A percentile compares a stretch with the other conserved stretches of the same genome.
phyloP scores from a whole-genome alignment of 495 filamentous ascomycete genomes.

The Neurospora sublineolata region DNA sequence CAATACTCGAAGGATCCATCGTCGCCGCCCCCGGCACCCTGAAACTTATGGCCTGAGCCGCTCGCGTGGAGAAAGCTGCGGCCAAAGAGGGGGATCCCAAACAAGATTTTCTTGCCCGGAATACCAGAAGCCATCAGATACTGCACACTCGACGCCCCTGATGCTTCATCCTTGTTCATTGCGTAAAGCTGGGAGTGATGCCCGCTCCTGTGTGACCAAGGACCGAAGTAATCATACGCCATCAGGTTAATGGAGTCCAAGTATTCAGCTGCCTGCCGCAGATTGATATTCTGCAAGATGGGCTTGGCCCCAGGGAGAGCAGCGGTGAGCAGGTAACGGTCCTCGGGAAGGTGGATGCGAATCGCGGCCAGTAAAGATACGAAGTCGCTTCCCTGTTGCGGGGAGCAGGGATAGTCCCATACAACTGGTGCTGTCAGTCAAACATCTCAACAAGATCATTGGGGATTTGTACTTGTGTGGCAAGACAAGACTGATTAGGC shows the following conservation, averaged over 20 bases:
- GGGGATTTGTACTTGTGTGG: background rate
- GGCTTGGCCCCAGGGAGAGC: constrained; percentile 69
- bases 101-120: constrained; percentile 59
- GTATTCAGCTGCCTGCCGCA: constrained; percentile 49
- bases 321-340: constrained; percentile 65
- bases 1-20: constrained; percentile 78
- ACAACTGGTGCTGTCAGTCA: constrained; percentile 48
- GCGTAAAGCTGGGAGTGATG: constrained; percentile 75
- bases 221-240: constrained; percentile 80
- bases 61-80: constrained; percentile 63
- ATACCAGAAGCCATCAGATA: constrained; percentile 59
- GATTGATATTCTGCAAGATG: constrained; percentile 65
- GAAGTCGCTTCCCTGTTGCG: constrained; percentile 61
- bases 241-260: constrained; percentile 76
- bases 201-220: constrained; percentile 57
- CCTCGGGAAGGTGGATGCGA: constrained; percentile 60
- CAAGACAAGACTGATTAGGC: constrained; percentile 1
- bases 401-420: constrained; percentile 75
- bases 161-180: constrained; percentile 44
- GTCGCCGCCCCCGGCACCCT: constrained; percentile 51
- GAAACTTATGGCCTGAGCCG: constrained; percentile 51
- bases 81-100: constrained; percentile 74
- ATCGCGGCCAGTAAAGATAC: constrained; percentile 57
- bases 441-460: constrained; percentile 4
- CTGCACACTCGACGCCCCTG: constrained; percentile 52